Evolutionary conservation across 768 basidiomycete species (phyloP).

Genomic region (Tylopilus felleus): DNA sequence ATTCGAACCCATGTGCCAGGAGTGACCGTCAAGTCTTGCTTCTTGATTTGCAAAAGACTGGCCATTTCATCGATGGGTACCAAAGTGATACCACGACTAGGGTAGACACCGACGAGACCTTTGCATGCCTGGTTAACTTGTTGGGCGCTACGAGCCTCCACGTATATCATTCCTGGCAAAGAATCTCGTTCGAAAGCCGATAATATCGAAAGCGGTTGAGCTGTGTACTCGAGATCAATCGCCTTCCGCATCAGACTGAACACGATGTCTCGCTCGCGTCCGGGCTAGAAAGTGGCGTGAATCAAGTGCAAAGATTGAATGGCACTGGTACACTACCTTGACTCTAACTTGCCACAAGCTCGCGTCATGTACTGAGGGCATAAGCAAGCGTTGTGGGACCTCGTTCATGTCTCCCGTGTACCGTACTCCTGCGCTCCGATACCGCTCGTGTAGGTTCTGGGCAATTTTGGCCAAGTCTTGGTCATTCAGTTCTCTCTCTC

Average conservation of each 20-base stretch:
- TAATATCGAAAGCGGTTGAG: conserved; percentile 76
- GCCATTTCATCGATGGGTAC: conserved; percentile 99
- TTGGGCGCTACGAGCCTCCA: conserved; percentile 87
- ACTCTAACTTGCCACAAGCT: conserved; percentile 95
- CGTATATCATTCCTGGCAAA: conserved; percentile 91
- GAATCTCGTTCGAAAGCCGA: conserved; percentile 97
- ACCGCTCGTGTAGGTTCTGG: conserved; percentile 73
- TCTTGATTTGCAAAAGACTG: conserved; percentile 91
- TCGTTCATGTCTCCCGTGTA: conserved; percentile 93
- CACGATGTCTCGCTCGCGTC: conserved; percentile 89
- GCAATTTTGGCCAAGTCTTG: conserved; percentile 84
- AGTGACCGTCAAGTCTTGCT: conserved; percentile 80
- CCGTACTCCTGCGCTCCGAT: conserved; percentile 63
- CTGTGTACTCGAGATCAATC: conserved; percentile 76
- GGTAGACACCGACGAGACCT: conserved; percentile 92
- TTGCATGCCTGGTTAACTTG: conserved; percentile 82
- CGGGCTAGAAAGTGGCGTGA: conserved; percentile 49
- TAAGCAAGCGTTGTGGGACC: conserved; percentile 87
- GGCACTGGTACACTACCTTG: conserved; percentile 52
- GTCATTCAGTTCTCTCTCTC: conserved; percentile 71
- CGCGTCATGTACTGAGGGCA: conserved; percentile 96
- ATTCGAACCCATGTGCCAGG: conserved; percentile 95
- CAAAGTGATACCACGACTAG: conserved; percentile 72
- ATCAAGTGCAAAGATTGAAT: not conserved
- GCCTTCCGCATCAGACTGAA: conserved; percentile 95